A percentile compares a stretch with the other conserved stretches of the same genome.
Conservation (phyloP, 2,329 filamentous ascomycete species). For the Fusarium veterinarium region DNA sequence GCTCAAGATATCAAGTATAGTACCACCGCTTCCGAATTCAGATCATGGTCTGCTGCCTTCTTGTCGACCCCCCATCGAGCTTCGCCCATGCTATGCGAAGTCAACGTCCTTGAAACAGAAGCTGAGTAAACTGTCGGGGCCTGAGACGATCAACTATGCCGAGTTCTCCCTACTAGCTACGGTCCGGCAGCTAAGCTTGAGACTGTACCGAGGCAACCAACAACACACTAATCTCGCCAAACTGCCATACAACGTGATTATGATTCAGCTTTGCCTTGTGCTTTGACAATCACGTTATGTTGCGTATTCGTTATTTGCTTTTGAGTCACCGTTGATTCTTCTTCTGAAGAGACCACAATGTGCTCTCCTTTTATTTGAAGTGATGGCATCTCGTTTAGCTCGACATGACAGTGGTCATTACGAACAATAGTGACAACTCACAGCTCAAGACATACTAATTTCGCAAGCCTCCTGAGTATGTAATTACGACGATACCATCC, state of each 20-base stretch:
- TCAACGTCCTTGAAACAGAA: background rate
- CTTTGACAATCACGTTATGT: slow-evolving; percentile 12
- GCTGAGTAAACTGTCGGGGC: background rate
- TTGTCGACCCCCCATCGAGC: background rate
- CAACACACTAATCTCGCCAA: slow-evolving; percentile 34
- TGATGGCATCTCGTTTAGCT: background rate
- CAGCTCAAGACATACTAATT: background rate
- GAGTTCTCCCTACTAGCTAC: slow-evolving; percentile 18
- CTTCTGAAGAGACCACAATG: background rate
- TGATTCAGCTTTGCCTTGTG: slow-evolving; percentile 15
- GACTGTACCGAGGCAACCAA: slow-evolving; percentile 18
- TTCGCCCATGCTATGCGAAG: background rate
- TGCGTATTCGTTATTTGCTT: background rate
- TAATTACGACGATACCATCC: background rate
- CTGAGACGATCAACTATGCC: slow-evolving; percentile 31
- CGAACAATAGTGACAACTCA: background rate
- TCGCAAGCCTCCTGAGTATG: background rate
- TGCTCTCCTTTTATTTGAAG: background rate
- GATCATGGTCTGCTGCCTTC: slow-evolving; percentile 12
- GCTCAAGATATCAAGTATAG: slow-evolving; percentile 5
- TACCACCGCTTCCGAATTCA: slow-evolving; percentile 22
- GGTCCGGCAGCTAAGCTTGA: background rate
- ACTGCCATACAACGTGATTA: slow-evolving; percentile 29
- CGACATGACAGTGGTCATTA: background rate
- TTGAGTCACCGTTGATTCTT: background rate